A percentile compares a stretch with the other conserved stretches of the same genome.
phyloP scores from a whole-genome alignment of 2,329 filamentous ascomycete species.

The Neonectria sp. region DNA sequence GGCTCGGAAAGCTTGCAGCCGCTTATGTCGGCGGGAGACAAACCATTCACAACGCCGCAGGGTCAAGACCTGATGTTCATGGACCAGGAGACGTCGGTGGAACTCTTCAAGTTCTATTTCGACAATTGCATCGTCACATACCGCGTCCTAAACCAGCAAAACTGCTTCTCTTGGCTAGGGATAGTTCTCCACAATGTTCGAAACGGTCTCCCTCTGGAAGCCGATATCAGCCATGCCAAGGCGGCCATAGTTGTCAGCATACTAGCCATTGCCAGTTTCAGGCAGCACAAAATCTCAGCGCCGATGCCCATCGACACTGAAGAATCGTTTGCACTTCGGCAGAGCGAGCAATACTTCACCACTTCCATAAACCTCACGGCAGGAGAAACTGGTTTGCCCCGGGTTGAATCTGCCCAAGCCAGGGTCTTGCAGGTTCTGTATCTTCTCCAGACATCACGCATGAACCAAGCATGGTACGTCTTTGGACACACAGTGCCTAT shows the following conservation, averaged over 20 bases:
- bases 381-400: conserved; percentile 44
- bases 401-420: conserved; percentile 44
- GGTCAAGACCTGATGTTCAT: conserved; percentile 36
- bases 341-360: conserved; percentile 47
- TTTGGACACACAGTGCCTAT: conserved; percentile 42
- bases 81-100: conserved; percentile 30
- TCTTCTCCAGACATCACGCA: conserved; percentile 39
- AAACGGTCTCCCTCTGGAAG: conserved; percentile 53
- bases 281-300: conserved; percentile 56
- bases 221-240: conserved; percentile 59
- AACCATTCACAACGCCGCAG: conserved; percentile 43
- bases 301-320: not conserved
- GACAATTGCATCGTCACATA: conserved; percentile 73
- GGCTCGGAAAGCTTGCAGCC: conserved; percentile 44
- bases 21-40: conserved; percentile 48
- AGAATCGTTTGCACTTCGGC: conserved; percentile 27
- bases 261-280: conserved; percentile 64
- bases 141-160: conserved; percentile 68
- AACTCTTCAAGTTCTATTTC: conserved; percentile 64
- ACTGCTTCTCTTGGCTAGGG: conserved; percentile 63
- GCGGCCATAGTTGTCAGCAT: conserved; percentile 64
- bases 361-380: conserved; percentile 39
- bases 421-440: conserved; percentile 42
- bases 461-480: conserved; percentile 47
- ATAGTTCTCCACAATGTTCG: conserved; percentile 55